Base-by-base conservation (phyloP, 257 asterid genomes). In the Scutellaria galericulata region DNA sequence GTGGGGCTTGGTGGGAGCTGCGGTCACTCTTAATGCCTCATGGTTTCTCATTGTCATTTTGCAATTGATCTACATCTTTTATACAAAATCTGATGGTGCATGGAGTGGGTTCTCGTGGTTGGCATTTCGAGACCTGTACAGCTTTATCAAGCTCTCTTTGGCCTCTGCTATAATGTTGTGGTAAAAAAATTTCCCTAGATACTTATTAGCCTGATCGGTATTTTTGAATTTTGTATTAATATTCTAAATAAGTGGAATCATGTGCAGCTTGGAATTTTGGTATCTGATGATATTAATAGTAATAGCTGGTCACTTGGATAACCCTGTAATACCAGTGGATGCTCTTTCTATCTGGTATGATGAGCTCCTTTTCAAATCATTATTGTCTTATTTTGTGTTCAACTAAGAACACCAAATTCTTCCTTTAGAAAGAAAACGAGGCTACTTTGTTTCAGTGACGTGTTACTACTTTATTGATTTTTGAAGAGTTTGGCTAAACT, bases 231-330 rank as follows among this genome's bases (percentile, higher is more conserved):
- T 66, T 62, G 13, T 50, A 18, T 74, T 58, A 20, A 73, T 42
- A 14, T 56, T 37, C 0, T 7, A 12, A 44, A 47, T 74, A 27
- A 57, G 60, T 65, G 64, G 53, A 20, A 47, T 41, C 22, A 41
- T 8, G 35, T 77, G 92, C 88, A 92, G 98, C 85, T 83, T 92
- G 94, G 98, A 92, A 84, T 88, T 89, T 64, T 92, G 98, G 98
- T 92, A 89, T 78, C 77, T 88, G 82, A 90, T 90, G 96, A 51
- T 84, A 35, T 46, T 88, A 54, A 66, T 92, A 40, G 91, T 90
- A 11, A 83, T 92, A 57, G 91, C 86, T 1, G 98, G 98, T 65
- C 86, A 86, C 71, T 72, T 92, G 87, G 82, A 85, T 9, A 86
- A 92, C 74, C 93, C 98, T 57, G 83, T 86, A 20, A 61, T 87